Conservation (phyloP, 805 yeast genomes). For the Saturnispora kantuleensis region DNA sequence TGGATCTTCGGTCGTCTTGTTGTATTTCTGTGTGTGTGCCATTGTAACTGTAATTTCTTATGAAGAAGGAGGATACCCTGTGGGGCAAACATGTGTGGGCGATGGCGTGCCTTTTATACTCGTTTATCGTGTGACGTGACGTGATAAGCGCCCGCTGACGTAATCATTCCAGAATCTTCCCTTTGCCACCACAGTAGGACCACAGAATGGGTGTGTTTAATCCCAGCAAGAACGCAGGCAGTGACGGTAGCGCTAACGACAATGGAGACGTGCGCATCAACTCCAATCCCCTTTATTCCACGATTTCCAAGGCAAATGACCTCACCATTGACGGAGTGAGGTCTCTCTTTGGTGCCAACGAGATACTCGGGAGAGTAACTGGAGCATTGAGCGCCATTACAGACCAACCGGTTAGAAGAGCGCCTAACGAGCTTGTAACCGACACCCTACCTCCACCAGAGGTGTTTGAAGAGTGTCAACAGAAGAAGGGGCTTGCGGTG, state of each 20-base stretch:
- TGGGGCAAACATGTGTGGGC: too few relatives aligned
- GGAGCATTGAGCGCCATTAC: background rate
- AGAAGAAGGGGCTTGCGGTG: constrained; percentile 55
- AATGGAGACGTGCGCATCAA: background rate
- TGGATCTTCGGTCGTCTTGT: constrained; percentile 39
- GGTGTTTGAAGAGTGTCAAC: constrained; percentile 54
- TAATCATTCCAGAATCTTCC: background rate
- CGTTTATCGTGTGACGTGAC: background rate
- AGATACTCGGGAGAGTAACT: constrained; percentile 1
- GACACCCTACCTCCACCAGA: constrained; percentile 28
- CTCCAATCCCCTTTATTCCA: background rate
- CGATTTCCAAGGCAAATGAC: constrained; percentile 13
- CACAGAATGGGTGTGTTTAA: constrained; percentile 3
- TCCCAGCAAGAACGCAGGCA: constrained; percentile 2
- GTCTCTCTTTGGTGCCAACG: constrained; percentile 3
- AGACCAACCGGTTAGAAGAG: constrained; percentile 1
- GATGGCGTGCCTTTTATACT: background rate
- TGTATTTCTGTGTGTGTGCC: constrained; percentile 79
- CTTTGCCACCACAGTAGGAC: background rate
- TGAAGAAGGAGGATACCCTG: background rate
- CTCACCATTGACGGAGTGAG: constrained; percentile 9
- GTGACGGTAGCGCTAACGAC: background rate
- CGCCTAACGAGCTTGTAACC: constrained; percentile 18
- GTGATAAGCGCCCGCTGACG: constrained; percentile 1
- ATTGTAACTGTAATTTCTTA: constrained; percentile 23